These are phyloP conservation scores for Coemansia sp. DNA, from an alignment of 192 early-diverging fungal genomes.

Conservation along the genomic window DNA sequence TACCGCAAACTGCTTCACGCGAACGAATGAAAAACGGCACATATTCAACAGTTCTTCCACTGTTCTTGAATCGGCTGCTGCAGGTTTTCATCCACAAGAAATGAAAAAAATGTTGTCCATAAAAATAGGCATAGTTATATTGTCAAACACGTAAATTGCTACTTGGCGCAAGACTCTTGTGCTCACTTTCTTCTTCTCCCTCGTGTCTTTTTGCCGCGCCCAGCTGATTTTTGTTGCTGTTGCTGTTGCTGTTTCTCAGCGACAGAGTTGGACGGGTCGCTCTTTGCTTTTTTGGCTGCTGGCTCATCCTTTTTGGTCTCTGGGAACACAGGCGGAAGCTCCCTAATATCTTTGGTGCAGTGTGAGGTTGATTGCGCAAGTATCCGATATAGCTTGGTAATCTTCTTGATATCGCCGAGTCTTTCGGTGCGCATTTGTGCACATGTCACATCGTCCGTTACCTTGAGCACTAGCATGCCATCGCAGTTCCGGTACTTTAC, in stretches of 20 bases:
- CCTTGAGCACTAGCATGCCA: slow-evolving; percentile 39
- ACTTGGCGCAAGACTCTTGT: neutral
- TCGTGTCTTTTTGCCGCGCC: slow-evolving; percentile 9
- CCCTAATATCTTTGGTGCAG: slow-evolving; percentile 20
- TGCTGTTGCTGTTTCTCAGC: slow-evolving; percentile 19
- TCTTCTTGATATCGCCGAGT: slow-evolving; percentile 39
- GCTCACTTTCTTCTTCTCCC: slow-evolving; percentile 9
- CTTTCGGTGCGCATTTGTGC: slow-evolving; percentile 42
- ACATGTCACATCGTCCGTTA: slow-evolving; percentile 45
- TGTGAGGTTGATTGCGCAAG: slow-evolving; percentile 33
- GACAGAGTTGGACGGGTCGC: neutral
- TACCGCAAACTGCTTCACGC: neutral
- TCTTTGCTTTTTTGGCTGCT: slow-evolving; percentile 14
- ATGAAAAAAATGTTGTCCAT: too few species aligned
- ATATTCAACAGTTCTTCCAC: too few species aligned
- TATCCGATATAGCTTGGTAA: slow-evolving; percentile 36
- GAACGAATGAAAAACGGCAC: too few species aligned
- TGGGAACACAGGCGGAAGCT: slow-evolving; percentile 30
- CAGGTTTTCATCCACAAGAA: too few species aligned
- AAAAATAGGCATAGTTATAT: too few species aligned
- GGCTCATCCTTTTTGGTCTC: slow-evolving; percentile 7
- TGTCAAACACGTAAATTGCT: too few species aligned
- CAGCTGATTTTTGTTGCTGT: neutral
- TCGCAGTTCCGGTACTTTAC: slow-evolving; percentile 52
- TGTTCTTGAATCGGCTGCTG: too few species aligned